Evolutionary conservation across 257 asterid genomes (phyloP).

Genomic region (Plectranthus barbatus): DNA sequence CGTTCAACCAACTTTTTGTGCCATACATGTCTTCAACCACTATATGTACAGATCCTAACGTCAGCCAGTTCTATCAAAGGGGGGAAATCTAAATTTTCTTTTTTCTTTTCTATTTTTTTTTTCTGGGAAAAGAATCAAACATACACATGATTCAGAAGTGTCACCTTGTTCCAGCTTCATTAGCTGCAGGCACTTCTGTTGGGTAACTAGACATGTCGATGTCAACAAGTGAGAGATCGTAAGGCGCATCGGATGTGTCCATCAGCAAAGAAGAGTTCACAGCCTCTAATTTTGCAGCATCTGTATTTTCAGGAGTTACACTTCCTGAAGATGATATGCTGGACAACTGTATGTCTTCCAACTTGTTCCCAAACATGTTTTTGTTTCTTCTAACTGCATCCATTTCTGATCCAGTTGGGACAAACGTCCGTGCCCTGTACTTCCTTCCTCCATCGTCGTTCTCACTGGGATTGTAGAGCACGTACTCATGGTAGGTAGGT

Average conservation of each 20-base stretch:
- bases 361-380: constrained; percentile 45
- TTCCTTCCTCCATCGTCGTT: constrained; percentile 84
- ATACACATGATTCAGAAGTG: not conserved
- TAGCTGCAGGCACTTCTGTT: constrained; percentile 49
- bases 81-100: too few species aligned
- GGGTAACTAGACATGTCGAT: constrained; percentile 66
- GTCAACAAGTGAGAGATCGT: constrained; percentile 66
- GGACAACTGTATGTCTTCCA: constrained; percentile 63
- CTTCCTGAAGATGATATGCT: constrained; percentile 50
- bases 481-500: constrained; percentile 95
- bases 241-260: constrained; percentile 39
- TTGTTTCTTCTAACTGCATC: constrained; percentile 77
- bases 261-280: constrained; percentile 41
- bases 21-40: not conserved
- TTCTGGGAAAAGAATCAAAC: not conserved
- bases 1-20: too few species aligned
- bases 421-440: constrained; percentile 89
- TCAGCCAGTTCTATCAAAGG: not conserved
- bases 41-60: constrained; percentile 1
- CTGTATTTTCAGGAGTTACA: constrained; percentile 25
- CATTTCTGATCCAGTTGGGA: constrained; percentile 96
- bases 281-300: constrained; percentile 42
- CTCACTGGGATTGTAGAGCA: constrained; percentile 81
- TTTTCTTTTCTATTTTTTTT: not conserved
- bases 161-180: constrained; percentile 45